phyloP scores from a whole-genome alignment of 768 basidiomycete species.

The Kwoniella sp. region DNA sequence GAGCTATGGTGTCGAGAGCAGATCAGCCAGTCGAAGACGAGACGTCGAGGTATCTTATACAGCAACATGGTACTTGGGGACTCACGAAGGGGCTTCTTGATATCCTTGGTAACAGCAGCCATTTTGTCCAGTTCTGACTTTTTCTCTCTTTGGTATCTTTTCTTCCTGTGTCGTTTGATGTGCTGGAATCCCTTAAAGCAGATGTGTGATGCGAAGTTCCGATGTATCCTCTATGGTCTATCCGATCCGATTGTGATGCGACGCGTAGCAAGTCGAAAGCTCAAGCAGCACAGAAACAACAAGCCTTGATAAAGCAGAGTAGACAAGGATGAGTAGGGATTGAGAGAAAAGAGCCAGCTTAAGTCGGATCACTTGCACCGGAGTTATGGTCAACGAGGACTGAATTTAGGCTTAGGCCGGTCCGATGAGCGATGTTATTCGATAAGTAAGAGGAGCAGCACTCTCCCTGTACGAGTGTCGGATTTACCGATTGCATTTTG shows the following conservation, averaged over 20 bases:
- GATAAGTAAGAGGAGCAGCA: too few species aligned
- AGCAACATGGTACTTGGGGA: too few species aligned
- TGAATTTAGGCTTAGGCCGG: not conserved
- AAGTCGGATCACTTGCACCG: not conserved
- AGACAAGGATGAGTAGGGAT: too few species aligned
- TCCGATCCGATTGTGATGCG: not conserved
- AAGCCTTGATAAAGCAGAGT: not conserved
- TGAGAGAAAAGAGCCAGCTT: not conserved
- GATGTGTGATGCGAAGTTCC: not conserved
- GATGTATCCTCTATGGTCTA: not conserved
- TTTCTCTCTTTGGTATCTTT: constrained; percentile 2
- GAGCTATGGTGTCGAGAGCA: constrained; percentile 50
- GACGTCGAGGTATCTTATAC: too few species aligned
- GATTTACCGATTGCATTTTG: not conserved
- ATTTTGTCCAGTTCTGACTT: constrained; percentile 15
- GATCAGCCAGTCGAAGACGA: too few species aligned
- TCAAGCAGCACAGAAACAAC: not conserved
- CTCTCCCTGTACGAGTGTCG: not conserved
- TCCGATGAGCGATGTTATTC: not conserved
- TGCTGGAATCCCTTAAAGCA: not conserved
- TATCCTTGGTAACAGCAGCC: constrained; percentile 23
- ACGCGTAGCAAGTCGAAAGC: not conserved
- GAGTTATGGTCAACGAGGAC: not conserved
- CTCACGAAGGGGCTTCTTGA: constrained; percentile 45
- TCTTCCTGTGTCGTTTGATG: not conserved